A percentile compares a stretch with the other conserved stretches of the same genome.
Conservation (phyloP, 176 grass and related monocot genomes). For the Musa itinerans region DNA sequence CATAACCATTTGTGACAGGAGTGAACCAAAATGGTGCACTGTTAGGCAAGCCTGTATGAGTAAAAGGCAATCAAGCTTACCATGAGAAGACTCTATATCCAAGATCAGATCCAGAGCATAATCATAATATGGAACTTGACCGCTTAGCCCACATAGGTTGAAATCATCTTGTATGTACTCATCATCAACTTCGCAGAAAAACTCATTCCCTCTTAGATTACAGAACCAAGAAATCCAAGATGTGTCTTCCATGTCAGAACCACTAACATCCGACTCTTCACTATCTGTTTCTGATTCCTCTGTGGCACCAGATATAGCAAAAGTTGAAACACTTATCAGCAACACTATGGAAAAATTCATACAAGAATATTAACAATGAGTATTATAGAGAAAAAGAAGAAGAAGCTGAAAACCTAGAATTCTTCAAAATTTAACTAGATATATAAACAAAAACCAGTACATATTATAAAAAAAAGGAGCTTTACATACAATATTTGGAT, state of each 20-base stretch:
- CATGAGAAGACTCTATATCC: slow-evolving; percentile 60
- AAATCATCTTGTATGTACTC: slow-evolving; percentile 95
- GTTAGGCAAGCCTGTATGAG: background rate
- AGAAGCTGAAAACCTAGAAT: no score
- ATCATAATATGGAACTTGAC: slow-evolving; percentile 82
- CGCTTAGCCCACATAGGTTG: slow-evolving; percentile 86
- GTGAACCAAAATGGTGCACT: background rate
- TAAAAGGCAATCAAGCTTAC: slow-evolving; percentile 35
- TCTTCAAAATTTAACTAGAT: background rate
- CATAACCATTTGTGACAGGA: background rate
- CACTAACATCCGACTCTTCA: slow-evolving; percentile 80
- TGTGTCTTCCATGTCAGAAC: slow-evolving; percentile 68
- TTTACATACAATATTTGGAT: no score
- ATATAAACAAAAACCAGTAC: no score
- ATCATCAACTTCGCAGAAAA: slow-evolving; percentile 86
- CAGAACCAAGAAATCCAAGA: slow-evolving; percentile 96
- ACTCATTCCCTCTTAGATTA: slow-evolving; percentile 77
- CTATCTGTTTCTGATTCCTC: slow-evolving; percentile 74
- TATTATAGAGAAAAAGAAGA: background rate
- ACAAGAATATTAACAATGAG: slow-evolving; percentile 20
- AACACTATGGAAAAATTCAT: slow-evolving; percentile 2
- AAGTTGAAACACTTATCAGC: background rate
- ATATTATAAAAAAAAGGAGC: no score
- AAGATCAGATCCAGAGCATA: slow-evolving; percentile 94
- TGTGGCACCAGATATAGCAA: slow-evolving; percentile 5